Evolutionary conservation across 1,139 yeast genomes (phyloP), one percentile per base, ranked within the genome.

Genomic region (Scheffersomyces cryptocercus): DNA sequence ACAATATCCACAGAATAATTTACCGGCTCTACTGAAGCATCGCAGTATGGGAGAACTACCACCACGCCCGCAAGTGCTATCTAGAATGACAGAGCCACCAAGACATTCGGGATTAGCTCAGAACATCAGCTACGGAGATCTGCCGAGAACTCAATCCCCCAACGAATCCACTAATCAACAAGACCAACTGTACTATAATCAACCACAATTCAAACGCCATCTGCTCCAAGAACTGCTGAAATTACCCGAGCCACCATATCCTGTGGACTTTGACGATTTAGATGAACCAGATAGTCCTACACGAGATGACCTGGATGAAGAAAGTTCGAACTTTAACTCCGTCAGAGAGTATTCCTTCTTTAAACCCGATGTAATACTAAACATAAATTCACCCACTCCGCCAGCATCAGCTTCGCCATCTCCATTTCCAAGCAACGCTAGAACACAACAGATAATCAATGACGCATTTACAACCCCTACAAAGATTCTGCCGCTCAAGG

Each of bases 401-500:
- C 24, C 35, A 10, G n/a, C 20, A 14, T 14, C 35, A 5, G 35
- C 12, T 10, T 14, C 35, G 6, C 26, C 26, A 2, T 20, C 26
- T 20, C 26, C 26, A 5, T 9, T 20, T 5, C 35, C 35, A 45
- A 30, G 28, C 28, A 24, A 38, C 15, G 38, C 35, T 24, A 36
- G 39, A 24, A 49, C 47, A 29, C 45, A 51, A 3, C 50, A 54
- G 32, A 52, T 53, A 5, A 42, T 53, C 9, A 44, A 47, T 12
- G 55, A 50, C 28, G 38, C 50, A 12, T 38, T 49, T 13, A 39
- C 29, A 9, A 59, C 62, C 1, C 64, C 65, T 1, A 44, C 58
- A 5, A 51, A 51, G 39, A 59, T 59, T 26, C 64, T 56, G 8
- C 45, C 52, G 9, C 38, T 51, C n/a, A 33, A 41, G 5, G 36